phyloP scores from a whole-genome alignment of 257 asterid species.

The Salvia hispanica region DNA sequence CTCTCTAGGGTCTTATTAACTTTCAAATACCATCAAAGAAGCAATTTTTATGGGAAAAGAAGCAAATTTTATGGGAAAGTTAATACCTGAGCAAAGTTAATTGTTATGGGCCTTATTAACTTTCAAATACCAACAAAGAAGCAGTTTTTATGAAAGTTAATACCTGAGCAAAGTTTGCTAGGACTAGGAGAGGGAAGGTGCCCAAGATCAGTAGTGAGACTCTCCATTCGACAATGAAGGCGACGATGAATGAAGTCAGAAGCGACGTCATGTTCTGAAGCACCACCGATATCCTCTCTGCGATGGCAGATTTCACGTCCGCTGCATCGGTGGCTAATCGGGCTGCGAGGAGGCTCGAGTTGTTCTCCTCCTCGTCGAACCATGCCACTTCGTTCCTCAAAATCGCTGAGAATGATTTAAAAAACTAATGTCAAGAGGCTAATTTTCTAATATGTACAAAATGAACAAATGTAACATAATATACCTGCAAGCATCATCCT shows the following conservation, averaged over 20 bases:
- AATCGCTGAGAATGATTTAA: slow-evolving; percentile 53
- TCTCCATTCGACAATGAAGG: slow-evolving; percentile 97
- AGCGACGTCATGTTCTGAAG: slow-evolving; percentile 98
- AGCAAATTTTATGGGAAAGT: too few relatives aligned
- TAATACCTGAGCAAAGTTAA: too few relatives aligned
- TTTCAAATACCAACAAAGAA: background rate
- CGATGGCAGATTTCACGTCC: slow-evolving; percentile 92
- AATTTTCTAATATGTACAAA: background rate
- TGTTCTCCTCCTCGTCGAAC: slow-evolving; percentile 98
- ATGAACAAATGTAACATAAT: too few relatives aligned
- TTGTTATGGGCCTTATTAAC: background rate
- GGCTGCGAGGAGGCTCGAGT: slow-evolving; percentile 85
- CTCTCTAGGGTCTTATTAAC: background rate
- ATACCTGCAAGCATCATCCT: slow-evolving; percentile 99
- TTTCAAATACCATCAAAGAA: too few relatives aligned
- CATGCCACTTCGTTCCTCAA: slow-evolving; percentile 96
- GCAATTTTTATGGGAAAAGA: too few relatives aligned
- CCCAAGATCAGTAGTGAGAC: slow-evolving; percentile 84
- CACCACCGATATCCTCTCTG: slow-evolving; percentile 95
- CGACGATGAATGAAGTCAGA: slow-evolving; percentile 92
- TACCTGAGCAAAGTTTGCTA: slow-evolving; percentile 99
- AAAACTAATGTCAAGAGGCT: background rate
- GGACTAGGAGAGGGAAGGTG: slow-evolving; percentile 94
- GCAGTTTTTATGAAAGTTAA: too few relatives aligned
- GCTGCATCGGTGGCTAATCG: slow-evolving; percentile 97